phyloP scores from a whole-genome alignment of 1,284 basidiomycete genomes.

The Singerocomus rubriflavus region DNA sequence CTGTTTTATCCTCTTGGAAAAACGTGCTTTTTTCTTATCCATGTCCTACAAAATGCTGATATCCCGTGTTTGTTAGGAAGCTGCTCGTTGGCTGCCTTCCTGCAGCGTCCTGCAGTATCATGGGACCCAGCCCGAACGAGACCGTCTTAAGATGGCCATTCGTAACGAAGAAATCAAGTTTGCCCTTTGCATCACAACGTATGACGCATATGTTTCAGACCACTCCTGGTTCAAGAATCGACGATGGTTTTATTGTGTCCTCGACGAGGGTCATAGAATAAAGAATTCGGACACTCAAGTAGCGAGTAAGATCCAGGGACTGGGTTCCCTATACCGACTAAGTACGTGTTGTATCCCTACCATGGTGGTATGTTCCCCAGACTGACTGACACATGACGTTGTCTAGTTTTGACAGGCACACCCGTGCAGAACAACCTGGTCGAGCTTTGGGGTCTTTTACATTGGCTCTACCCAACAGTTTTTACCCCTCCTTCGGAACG shows the following conservation, averaged over 20 bases:
- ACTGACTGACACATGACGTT: slow-evolving; percentile 5
- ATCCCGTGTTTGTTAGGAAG: slow-evolving; percentile 39
- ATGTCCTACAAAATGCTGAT: not conserved
- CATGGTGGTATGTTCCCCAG: not conserved
- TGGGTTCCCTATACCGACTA: slow-evolving; percentile 51
- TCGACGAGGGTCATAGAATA: slow-evolving; percentile 62
- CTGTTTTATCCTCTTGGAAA: slow-evolving; percentile 58
- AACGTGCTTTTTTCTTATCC: slow-evolving; percentile 28
- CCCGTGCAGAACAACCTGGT: slow-evolving; percentile 62
- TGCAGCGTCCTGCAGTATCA: slow-evolving; percentile 50
- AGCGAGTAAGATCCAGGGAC: slow-evolving; percentile 41
- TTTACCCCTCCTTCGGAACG: slow-evolving; percentile 48
- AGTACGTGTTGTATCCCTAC: slow-evolving; percentile 31
- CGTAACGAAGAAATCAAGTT: slow-evolving; percentile 30
- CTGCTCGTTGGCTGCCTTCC: slow-evolving; percentile 52
- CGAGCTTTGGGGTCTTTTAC: slow-evolving; percentile 58
- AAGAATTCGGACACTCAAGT: slow-evolving; percentile 52
- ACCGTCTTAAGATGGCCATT: slow-evolving; percentile 41
- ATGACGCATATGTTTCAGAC: slow-evolving; percentile 50
- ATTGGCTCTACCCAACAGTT: slow-evolving; percentile 52
- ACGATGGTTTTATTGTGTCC: slow-evolving; percentile 54
- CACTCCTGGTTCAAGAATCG: slow-evolving; percentile 55
- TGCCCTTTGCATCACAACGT: slow-evolving; percentile 58
- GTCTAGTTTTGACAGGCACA: slow-evolving; percentile 56
- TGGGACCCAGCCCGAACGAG: slow-evolving; percentile 46